phyloP scores from a whole-genome alignment of 2,329 filamentous ascomycete genomes.

The Penicillium janthinellum region DNA sequence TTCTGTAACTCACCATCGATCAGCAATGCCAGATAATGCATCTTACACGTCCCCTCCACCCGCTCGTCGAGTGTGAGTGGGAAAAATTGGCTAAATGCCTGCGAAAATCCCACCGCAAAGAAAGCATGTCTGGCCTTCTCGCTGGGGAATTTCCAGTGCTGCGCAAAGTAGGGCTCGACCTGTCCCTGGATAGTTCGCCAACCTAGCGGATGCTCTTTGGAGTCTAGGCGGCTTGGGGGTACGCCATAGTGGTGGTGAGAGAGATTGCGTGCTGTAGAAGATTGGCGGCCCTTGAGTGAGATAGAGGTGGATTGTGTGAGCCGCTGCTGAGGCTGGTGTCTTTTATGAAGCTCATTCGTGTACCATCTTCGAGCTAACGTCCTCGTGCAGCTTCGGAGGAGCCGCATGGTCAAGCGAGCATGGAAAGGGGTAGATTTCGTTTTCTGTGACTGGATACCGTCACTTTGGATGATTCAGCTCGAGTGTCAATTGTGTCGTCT shows the following conservation, averaged over 20 bases:
- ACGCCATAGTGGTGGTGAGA: slow-evolving; percentile 6
- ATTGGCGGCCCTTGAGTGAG: background rate
- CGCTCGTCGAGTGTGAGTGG: slow-evolving; percentile 19
- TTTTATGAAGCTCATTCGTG: background rate
- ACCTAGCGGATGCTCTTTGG: slow-evolving; percentile 17
- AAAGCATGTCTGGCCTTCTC: slow-evolving; percentile 18
- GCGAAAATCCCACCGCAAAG: slow-evolving; percentile 19
- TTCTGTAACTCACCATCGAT: slow-evolving; percentile 19
- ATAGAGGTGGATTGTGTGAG: background rate
- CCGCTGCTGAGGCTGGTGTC: background rate
- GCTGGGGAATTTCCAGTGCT: slow-evolving; percentile 20
- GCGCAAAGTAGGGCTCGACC: slow-evolving; percentile 20
- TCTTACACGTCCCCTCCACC: slow-evolving; percentile 17
- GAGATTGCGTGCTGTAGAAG: slow-evolving; percentile 5
- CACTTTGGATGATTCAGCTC: background rate
- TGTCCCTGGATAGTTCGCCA: slow-evolving; percentile 18
- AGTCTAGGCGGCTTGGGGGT: slow-evolving; percentile 12
- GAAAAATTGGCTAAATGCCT: slow-evolving; percentile 19
- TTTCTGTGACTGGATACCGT: background rate
- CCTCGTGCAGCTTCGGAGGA: background rate
- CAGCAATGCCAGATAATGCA: slow-evolving; percentile 20
- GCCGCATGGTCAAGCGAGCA: background rate
- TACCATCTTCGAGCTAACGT: background rate
- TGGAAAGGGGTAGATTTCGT: background rate
- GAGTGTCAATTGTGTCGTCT: too few relatives aligned